These are phyloP conservation scores for Lolium rigidum DNA, from an alignment of 176 grass and related monocot genomes.

Conservation along the genomic window DNA sequence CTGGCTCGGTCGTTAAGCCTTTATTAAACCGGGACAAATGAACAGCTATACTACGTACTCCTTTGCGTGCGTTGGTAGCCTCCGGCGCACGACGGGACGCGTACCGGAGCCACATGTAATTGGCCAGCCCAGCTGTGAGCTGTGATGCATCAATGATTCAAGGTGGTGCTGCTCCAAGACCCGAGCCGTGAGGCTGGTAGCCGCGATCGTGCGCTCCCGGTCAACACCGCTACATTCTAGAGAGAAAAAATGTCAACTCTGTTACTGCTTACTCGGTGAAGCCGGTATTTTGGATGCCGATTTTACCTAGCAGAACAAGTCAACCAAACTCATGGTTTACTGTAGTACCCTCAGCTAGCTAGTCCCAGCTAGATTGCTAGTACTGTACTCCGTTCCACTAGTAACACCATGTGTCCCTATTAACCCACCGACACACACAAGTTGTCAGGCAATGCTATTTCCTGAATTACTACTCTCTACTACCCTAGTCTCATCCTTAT, in stretches of 20 bases:
- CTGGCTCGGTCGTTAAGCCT: background rate
- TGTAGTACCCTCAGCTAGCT: background rate
- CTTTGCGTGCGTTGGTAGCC: conserved; percentile 28
- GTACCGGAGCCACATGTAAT: too few species aligned
- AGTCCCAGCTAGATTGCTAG: too few species aligned
- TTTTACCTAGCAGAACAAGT: background rate
- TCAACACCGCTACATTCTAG: too few species aligned
- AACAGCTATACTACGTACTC: too few species aligned
- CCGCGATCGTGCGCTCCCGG: too few species aligned
- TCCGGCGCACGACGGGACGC: background rate
- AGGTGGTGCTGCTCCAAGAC: background rate
- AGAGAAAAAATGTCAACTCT: too few species aligned
- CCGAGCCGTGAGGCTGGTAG: background rate
- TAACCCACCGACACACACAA: conserved; percentile 4
- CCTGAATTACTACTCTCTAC: background rate
- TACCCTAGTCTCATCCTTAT: background rate
- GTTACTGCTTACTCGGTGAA: too few species aligned
- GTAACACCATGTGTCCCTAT: background rate
- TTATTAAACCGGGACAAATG: background rate
- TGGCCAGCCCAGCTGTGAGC: conserved; percentile 3
- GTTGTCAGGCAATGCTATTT: conserved; percentile 6
- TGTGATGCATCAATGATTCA: background rate
- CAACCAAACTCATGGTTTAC: background rate
- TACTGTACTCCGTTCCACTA: too few species aligned
- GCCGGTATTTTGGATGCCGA: too few species aligned